These are phyloP conservation scores for Lanmaoa rubissima DNA, from an alignment of 768 basidiomycete genomes.

Conservation along the genomic window DNA sequence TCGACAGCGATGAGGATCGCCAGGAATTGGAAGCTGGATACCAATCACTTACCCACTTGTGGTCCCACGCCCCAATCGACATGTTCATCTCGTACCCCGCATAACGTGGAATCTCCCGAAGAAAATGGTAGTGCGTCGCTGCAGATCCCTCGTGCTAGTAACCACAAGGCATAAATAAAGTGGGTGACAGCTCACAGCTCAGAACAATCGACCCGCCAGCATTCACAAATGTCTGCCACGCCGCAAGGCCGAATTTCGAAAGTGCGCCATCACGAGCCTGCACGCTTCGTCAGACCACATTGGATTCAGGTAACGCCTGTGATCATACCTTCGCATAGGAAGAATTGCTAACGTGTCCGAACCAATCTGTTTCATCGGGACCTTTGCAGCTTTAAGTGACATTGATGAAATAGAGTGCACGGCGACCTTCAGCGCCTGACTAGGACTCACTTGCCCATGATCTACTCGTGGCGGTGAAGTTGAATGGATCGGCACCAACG, in stretches of 20 bases:
- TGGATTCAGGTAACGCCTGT: not conserved
- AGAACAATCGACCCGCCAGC: constrained; percentile 7
- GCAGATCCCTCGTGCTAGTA: not conserved
- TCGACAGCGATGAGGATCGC: not conserved
- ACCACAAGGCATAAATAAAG: not conserved
- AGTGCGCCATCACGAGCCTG: constrained; percentile 18
- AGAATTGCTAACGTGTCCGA: constrained; percentile 17
- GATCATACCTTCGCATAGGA: constrained; percentile 13
- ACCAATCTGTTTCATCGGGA: constrained; percentile 19
- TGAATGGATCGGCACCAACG: constrained; percentile 16
- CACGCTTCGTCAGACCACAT: not conserved
- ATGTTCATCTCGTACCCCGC: constrained; percentile 13
- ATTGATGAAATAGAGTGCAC: not conserved
- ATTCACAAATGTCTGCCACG: constrained; percentile 14
- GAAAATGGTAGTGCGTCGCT: constrained; percentile 18
- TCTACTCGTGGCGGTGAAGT: constrained; percentile 1
- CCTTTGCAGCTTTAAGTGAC: constrained; percentile 7
- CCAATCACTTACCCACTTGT: constrained; percentile 15
- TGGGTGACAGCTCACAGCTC: not conserved
- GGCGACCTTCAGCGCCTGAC: not conserved
- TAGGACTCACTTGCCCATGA: constrained; percentile 19
- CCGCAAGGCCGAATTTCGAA: constrained; percentile 4
- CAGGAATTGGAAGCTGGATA: not conserved
- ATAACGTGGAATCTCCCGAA: constrained; percentile 18
- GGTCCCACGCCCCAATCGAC: constrained; percentile 18